Percentiles rank a stretch among this genome's conserved stretches.
Evolutionary conservation across 192 early-diverging fungal species (phyloP).

Genomic region (Backusella liffmaniae): DNA sequence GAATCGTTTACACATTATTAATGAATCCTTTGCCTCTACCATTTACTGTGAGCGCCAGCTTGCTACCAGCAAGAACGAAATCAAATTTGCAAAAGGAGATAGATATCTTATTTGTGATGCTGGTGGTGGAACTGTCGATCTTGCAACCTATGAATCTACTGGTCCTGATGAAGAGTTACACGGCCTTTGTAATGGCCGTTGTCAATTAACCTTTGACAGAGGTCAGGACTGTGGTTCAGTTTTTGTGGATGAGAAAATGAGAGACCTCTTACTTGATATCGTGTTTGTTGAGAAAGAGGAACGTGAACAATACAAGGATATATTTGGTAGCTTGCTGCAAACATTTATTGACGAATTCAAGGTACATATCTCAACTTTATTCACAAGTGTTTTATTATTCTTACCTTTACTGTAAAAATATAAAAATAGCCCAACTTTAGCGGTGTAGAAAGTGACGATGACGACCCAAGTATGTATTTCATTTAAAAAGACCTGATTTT

Average conservation of each 20-base stretch:
- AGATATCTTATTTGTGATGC: slow-evolving; percentile 14
- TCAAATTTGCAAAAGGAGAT: neutral
- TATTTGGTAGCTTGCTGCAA: neutral
- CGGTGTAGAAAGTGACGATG: neutral
- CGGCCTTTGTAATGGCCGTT: neutral
- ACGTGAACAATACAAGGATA: neutral
- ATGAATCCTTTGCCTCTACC: slow-evolving; percentile 7
- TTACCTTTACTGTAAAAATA: neutral
- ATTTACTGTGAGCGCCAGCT: neutral
- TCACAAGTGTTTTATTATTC: neutral
- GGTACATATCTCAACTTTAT: neutral
- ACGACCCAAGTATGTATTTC: neutral
- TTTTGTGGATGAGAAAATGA: neutral
- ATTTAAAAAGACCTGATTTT: neutral
- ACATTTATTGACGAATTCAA: neutral
- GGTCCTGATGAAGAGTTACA: neutral
- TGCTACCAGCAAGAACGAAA: neutral
- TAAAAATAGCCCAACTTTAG: neutral
- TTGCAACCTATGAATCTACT: slow-evolving; percentile 7
- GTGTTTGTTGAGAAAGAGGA: neutral
- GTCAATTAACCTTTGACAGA: slow-evolving; percentile 4
- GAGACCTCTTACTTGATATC: neutral
- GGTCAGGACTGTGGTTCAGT: neutral
- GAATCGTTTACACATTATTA: neutral
- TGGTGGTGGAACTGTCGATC: slow-evolving; percentile 15